Base-by-base conservation (phyloP, 1,139 yeast species). In the Diutina ranongensis region DNA sequence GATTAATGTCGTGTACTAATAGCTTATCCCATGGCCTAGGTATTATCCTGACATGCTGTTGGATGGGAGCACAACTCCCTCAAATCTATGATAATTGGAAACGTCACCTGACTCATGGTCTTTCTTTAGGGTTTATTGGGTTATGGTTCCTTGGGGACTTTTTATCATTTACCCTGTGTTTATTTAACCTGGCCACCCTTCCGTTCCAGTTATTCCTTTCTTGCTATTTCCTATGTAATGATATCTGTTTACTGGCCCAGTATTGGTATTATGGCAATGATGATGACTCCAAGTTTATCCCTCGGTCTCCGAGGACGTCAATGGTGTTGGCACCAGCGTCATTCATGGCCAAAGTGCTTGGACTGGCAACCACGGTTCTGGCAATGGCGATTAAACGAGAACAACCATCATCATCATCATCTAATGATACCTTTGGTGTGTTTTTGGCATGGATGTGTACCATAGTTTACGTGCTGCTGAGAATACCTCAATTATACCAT, bases 41-140 rank as follows among this genome's bases (percentile, higher is more conserved):
- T 9, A 12, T 16, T n/a, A 10, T 38, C 13, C 42, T 38, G 42
- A 38, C 42, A 5, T 16, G 31, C 10, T 15, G n/a, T 20, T 88
- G 97, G 85, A 68, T 88, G 41, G 80, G 88, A 54, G 95, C 97
- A 1, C 94, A 86, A 58, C 63, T 86, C 22, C 97, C 97, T 0
- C 98, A 89, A 59, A 80, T 87, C 18, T 63, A 79, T 49, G 78
- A 81, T 55, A 89, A 89, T 56, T 85, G 83, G 60, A 68, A 68
- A 32, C 77, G 73, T 57, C 81, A 85, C 56, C 82, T 94, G 1
- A 95, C 94, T 1, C 94, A 82, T 35, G 97, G 97, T 1, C 70
- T 92, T 28, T 83, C 95, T 7, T 76, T 83, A n/a, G 71, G 73
- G 9, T 87, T 89, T 55, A 68, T 92, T 4, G 51, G 75, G 18